Base-by-base conservation (phyloP, 2,329 filamentous ascomycete species). In the Apiospora arundinis region DNA sequence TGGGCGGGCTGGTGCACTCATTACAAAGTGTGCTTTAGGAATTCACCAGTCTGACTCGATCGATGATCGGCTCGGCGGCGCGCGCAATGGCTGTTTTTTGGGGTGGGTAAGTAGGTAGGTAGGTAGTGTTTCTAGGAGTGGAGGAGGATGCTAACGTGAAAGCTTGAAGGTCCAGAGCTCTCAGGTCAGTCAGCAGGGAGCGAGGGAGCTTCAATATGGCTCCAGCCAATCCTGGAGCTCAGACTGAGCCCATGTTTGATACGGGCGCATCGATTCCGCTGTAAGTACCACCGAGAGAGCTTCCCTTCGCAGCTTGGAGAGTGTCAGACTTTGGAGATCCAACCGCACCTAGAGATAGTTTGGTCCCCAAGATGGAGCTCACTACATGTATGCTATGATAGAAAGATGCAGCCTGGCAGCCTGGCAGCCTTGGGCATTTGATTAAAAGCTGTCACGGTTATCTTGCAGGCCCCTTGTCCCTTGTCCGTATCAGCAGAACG, bases 41-140 rank as follows among this genome's bases (percentile, higher is more conserved):
- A 63, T 63, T 63, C 56, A 76, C 75, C 76, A 76, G 76, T 76
- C 76, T 79, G 78, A 80, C 78, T 78, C 77, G 77, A 77, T 69
- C 60, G 60, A 72, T 63, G 70, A 71, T 71, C 70, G 67, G 66
- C 67, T 69, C 67, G 67, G 66, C 56, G 18, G 56, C 56, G 56
- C 56, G 28, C 32, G 21, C 56, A 63, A 63, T 63, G 56, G 32
- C 56, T 63, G 56, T 37, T 63, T 63, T 40, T 37, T 18, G 25
- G 56, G 18, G 32, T n/a, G n/a, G n/a, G n/a, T n/a, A n/a, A n/a
- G n/a, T n/a, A n/a, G n/a, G n/a, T n/a, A n/a, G 6, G 56, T n/a
- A 28, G 56, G 52, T 32, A 63, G 56, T 63, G 56, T 40, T 63
- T 40, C 56, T 63, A 63, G 56, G 28, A 32, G 56, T 40, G 56